Conservation (phyloP, 1,284 basidiomycete genomes). For the Exobasidium cylindrosporum region DNA sequence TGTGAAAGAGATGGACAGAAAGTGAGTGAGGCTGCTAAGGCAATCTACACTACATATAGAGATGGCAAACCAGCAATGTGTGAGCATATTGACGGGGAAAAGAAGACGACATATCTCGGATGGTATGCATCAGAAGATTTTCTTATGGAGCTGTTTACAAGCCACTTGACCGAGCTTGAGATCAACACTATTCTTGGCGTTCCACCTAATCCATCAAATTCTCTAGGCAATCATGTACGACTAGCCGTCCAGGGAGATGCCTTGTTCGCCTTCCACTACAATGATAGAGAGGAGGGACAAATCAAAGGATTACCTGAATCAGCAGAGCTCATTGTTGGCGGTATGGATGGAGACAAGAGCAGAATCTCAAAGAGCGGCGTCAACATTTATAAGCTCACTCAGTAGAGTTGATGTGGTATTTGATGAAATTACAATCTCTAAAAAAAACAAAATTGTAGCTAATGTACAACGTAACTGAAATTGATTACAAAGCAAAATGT, state of each 20-base stretch:
- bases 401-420: neutral
- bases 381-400: neutral
- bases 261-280: constrained; percentile 37
- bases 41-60: constrained; percentile 28
- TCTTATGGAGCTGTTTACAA: constrained; percentile 27
- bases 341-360: neutral
- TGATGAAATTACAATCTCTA: neutral
- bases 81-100: constrained; percentile 23
- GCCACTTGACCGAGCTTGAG: constrained; percentile 18
- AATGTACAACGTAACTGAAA: too few species aligned
- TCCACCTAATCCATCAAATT: constrained; percentile 13
- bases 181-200: constrained; percentile 25
- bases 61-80: constrained; percentile 28
- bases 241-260: constrained; percentile 28
- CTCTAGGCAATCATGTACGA: constrained; percentile 28
- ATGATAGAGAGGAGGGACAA: constrained; percentile 20
- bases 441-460: neutral
- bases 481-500: neutral
- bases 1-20: constrained; percentile 28
- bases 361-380: neutral
- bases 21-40: constrained; percentile 18
- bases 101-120: constrained; percentile 28
- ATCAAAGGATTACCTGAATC: constrained; percentile 15
- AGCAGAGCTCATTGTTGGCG: neutral
- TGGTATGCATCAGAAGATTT: constrained; percentile 28